These are phyloP conservation scores for Trichoderma parareesei DNA, from an alignment of 495 filamentous ascomycete species.

Conservation along the genomic window DNA sequence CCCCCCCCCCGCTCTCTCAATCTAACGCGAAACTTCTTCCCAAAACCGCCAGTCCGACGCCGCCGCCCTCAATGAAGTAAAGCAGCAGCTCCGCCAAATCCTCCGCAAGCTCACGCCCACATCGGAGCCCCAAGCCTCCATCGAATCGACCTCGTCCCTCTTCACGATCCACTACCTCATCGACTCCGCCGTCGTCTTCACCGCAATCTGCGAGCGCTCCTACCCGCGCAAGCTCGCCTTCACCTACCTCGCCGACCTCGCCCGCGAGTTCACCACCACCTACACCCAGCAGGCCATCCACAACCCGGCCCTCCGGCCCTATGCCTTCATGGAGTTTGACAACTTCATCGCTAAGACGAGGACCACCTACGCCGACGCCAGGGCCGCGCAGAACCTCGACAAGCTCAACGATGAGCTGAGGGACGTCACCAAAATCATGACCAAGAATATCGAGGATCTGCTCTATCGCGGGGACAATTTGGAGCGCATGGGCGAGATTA, in stretches of 20 bases:
- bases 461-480: conserved; percentile 90
- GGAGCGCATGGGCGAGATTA: conserved; percentile 96
- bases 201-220: conserved; percentile 84
- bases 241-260: conserved; percentile 92
- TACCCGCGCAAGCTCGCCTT: conserved; percentile 98
- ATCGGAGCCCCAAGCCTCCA: conserved; percentile 82
- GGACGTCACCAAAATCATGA: conserved; percentile 99
- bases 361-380: conserved; percentile 87
- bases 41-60: conserved; percentile 44
- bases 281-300: conserved; percentile 68
- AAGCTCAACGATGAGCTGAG: conserved; percentile 90
- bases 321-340: conserved; percentile 96
- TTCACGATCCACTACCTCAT: conserved; percentile 91
- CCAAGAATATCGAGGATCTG: conserved; percentile 98
- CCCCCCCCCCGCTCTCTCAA: not conserved
- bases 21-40: not conserved
- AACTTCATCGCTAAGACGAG: conserved; percentile 92
- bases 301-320: conserved; percentile 70
- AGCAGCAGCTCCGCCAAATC: conserved; percentile 83
- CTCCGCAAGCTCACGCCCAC: conserved; percentile 78
- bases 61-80: conserved; percentile 71
- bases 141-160: conserved; percentile 62
- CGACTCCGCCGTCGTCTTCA: conserved; percentile 71
- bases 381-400: conserved; percentile 79
- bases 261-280: conserved; percentile 81